A percentile compares a stretch with the other conserved stretches of the same genome.
phyloP scores from a whole-genome alignment of 345 rosid genomes.

The Combretum micranthum region DNA sequence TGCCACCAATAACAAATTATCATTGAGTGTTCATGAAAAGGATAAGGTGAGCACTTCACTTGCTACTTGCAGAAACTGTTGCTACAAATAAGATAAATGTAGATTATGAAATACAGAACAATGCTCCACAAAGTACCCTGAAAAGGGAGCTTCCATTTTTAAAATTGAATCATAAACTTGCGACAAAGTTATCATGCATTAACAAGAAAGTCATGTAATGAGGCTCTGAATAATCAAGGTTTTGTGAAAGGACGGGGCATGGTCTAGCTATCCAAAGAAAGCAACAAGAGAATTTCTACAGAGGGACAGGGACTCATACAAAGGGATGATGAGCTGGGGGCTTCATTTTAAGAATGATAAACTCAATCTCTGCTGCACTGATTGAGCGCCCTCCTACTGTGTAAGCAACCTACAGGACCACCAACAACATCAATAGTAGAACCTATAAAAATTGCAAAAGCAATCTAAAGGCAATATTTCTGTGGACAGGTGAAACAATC shows the following conservation, averaged over 20 bases:
- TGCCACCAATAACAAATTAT: conserved; percentile 9
- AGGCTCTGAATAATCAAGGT: too few species aligned
- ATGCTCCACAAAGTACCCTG: too few species aligned
- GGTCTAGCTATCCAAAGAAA: background rate
- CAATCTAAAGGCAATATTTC: too few species aligned
- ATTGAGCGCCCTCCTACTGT: conserved; percentile 49
- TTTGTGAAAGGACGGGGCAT: background rate
- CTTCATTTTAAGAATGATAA: conserved; percentile 49
- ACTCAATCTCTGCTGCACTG: conserved; percentile 56
- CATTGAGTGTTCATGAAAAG: background rate
- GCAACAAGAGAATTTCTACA: background rate
- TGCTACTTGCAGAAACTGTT: background rate
- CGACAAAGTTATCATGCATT: background rate
- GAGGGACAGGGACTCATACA: conserved; percentile 26
- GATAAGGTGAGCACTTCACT: background rate
- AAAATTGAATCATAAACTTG: too few species aligned
- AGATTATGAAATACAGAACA: too few species aligned
- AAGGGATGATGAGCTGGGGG: conserved; percentile 51
- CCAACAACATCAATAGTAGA: too few species aligned
- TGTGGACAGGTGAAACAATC: background rate
- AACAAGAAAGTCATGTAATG: background rate
- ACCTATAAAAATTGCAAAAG: too few species aligned
- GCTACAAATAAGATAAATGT: too few species aligned
- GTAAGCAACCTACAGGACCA: conserved; percentile 45
- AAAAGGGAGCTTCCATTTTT: too few species aligned